Percentiles rank a stretch among this genome's conserved stretches.
Conservation (phyloP, 2,329 filamentous ascomycete species). For the Ophiostoma australiae region DNA sequence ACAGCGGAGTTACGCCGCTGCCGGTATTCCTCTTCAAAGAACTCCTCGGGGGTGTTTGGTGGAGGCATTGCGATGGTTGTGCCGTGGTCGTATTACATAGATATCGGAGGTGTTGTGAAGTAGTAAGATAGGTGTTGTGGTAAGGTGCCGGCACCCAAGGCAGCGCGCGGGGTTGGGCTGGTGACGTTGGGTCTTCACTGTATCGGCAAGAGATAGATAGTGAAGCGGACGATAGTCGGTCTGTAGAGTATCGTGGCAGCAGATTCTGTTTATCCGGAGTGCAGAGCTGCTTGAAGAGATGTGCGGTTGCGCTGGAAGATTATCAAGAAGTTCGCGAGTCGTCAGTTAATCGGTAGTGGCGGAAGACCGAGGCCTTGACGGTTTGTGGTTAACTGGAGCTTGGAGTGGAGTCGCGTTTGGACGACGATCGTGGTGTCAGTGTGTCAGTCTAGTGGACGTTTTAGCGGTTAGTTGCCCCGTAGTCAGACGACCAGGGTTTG, state of each 20-base stretch:
- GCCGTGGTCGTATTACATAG: background rate
- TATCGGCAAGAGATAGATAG: background rate
- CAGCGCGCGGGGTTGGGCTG: slow-evolving; percentile 10
- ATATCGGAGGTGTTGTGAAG: background rate
- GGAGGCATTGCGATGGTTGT: slow-evolving; percentile 31
- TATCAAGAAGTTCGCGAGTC: background rate
- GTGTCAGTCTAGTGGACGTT: background rate
- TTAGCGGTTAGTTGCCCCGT: background rate
- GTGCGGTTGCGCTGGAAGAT: background rate
- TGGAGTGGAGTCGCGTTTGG: slow-evolving; percentile 2
- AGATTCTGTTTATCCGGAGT: background rate
- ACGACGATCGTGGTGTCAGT: slow-evolving; percentile 6
- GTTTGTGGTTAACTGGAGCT: background rate
- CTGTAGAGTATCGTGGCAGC: background rate
- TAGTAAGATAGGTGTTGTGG: background rate
- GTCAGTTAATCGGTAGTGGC: background rate
- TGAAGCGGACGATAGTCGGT: background rate
- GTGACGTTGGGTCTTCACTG: background rate
- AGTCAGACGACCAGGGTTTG: background rate
- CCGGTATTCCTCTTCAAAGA: slow-evolving; percentile 24
- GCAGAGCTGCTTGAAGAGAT: background rate
- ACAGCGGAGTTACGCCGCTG: slow-evolving; percentile 16
- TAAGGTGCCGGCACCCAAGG: background rate
- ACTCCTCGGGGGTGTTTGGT: slow-evolving; percentile 31
- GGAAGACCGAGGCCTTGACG: background rate